A percentile compares a stretch with the other conserved stretches of the same genome.
Evolutionary conservation across 306 rosid species (phyloP).

Genomic region (Cucurbita ficifolia): DNA sequence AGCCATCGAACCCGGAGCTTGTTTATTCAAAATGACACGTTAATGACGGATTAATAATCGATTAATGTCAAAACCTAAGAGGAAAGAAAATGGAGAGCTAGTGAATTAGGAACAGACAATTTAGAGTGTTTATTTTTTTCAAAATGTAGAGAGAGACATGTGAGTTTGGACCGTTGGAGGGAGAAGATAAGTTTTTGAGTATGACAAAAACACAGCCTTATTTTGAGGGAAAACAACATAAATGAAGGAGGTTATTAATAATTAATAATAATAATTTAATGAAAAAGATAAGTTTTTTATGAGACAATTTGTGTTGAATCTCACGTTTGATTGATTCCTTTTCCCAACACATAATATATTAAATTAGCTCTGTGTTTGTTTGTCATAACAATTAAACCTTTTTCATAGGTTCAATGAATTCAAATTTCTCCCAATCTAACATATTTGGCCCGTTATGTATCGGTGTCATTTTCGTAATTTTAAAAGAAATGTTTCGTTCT

Average conservation of each 20-base stretch:
- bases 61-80: not conserved
- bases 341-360: not conserved
- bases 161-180: conserved; percentile 9
- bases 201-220: not conserved
- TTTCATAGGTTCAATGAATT: not conserved
- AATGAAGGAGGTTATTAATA: not conserved
- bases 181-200: not conserved
- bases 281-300: not conserved
- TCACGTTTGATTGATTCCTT: conserved; percentile 1
- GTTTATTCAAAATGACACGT: too few species aligned
- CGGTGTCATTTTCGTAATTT: too few species aligned
- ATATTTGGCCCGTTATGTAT: too few species aligned
- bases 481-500: too few species aligned
- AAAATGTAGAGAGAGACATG: conserved; percentile 1
- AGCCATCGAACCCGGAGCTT: too few species aligned
- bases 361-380: not conserved
- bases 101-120: not conserved
- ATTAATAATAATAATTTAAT: not conserved
- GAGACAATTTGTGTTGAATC: not conserved
- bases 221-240: not conserved
- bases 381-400: not conserved
- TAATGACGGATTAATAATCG: too few species aligned
- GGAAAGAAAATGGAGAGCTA: not conserved
- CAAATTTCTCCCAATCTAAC: not conserved
- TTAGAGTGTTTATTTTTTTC: not conserved